Base-by-base conservation (phyloP, 345 rosid genomes). In the Gossypium rotundifolium region DNA sequence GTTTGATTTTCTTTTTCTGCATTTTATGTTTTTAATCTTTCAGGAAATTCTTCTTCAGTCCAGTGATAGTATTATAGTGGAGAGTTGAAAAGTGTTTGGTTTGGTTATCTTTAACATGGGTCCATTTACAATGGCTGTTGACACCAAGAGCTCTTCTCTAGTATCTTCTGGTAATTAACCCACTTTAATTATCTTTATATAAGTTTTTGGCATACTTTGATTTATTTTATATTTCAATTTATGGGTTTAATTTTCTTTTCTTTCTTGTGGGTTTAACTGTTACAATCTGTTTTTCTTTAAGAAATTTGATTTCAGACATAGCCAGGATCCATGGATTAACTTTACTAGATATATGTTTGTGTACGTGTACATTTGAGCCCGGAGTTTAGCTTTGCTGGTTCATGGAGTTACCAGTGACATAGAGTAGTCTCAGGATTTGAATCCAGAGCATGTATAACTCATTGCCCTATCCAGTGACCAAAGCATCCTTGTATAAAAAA, bases 81-180 rank as follows among this genome's bases (percentile, higher is more conserved):
- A 46, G 33, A 66, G 33, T 22, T 23, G 71, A 12, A 23, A 66
- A 23, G 18, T 27, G 27, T 20, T 66, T 66, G 71, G 18, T 45
- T 66, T 66, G 71, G 54, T 66, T 33, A 45, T 45, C 38, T 20
- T 20, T 11, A 22, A 45, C 18, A 76, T 76, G 79, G 70, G 71
- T 71, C 79, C 75, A 22, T 45, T 70, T 51, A 61, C 79, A 14
- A 60, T 76, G 8, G 52, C 74, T 11, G 46, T 38, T 65, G 69
- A 59, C 29, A 23, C 65, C n/a, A 76, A 63, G 20, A 53, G 65
- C 57, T 38, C 65, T 46, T 54, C 69, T 46, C 2, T 25, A 59
- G 74, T 53, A 44, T 52, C 62, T 61, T 60, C 75, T 42, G 75
- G 75, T 72, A 40, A 57, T 12, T 46, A 46, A 46, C 64, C 63